A percentile compares a stretch with the other conserved stretches of the same genome.
Conservation (phyloP, 495 filamentous ascomycete genomes). For the Tetracladium setigerum region DNA sequence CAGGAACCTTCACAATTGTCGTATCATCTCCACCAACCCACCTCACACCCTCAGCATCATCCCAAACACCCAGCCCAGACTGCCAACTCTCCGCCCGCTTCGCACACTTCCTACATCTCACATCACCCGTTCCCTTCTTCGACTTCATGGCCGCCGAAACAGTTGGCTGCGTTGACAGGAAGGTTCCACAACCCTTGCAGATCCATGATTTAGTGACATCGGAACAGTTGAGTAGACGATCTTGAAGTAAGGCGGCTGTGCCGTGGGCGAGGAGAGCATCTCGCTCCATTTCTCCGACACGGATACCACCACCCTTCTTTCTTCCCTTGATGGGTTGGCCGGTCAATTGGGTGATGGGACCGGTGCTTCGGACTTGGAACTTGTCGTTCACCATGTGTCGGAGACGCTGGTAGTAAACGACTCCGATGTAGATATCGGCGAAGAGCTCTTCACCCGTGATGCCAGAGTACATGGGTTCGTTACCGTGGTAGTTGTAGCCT, state of each 20-base stretch:
- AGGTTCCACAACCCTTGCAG: slow-evolving; percentile 79
- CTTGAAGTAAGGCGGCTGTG: slow-evolving; percentile 88
- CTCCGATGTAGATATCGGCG: slow-evolving; percentile 92
- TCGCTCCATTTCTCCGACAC: slow-evolving; percentile 98
- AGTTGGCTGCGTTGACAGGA: slow-evolving; percentile 73
- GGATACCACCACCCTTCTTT: slow-evolving; percentile 93
- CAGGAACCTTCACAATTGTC: slow-evolving; percentile 84
- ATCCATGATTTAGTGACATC: slow-evolving; percentile 85
- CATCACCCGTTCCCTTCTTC: slow-evolving; percentile 51
- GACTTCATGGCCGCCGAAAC: slow-evolving; percentile 47
- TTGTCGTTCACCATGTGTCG: slow-evolving; percentile 99
- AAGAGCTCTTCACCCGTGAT: slow-evolving; percentile 91
- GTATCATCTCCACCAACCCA: slow-evolving; percentile 87
- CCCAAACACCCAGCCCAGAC: slow-evolving; percentile 69
- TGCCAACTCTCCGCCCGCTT: slow-evolving; percentile 47
- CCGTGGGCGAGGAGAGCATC: slow-evolving; percentile 93
- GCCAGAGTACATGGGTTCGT: slow-evolving; percentile 95
- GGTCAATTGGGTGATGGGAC: slow-evolving; percentile 77
- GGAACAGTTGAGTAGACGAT: slow-evolving; percentile 92
- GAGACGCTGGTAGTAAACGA: slow-evolving; percentile 96
- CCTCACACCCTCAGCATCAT: slow-evolving; percentile 73
- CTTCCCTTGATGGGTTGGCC: slow-evolving; percentile 96
- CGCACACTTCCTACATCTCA: slow-evolving; percentile 82
- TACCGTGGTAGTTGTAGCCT: slow-evolving; percentile 96
- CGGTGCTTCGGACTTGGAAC: slow-evolving; percentile 95